Evolutionary conservation across 331 rosid genomes (phyloP).

Genomic region (Arachis monticola): DNA sequence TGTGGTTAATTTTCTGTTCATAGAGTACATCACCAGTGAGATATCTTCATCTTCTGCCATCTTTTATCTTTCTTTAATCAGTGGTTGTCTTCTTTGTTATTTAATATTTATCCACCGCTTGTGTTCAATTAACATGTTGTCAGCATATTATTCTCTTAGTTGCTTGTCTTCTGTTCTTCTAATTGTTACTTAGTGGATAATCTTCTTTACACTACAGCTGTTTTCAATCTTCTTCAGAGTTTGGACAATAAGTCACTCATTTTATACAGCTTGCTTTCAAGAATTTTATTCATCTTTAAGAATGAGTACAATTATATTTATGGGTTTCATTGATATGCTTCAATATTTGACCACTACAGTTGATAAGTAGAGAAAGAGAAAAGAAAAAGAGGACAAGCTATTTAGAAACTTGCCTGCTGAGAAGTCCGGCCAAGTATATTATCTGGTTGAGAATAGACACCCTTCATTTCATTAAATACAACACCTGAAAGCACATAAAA

Average conservation of each 20-base stretch:
- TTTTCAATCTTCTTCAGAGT: not conserved
- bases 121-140: not conserved
- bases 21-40: not conserved
- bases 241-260: not conserved
- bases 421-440: constrained; percentile 80
- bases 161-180: not conserved
- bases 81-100: not conserved
- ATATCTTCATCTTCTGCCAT: not conserved
- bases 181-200: not conserved
- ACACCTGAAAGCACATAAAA: constrained; percentile 68
- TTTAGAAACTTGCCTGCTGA: constrained; percentile 78
- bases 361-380: constrained; percentile 7
- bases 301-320: not conserved
- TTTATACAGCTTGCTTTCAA: not conserved
- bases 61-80: not conserved
- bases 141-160: not conserved
- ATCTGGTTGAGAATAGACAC: constrained; percentile 98
- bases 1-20: not conserved
- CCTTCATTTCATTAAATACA: constrained; percentile 99
- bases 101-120: not conserved
- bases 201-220: not conserved
- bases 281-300: not conserved
- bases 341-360: not conserved
- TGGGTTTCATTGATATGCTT: not conserved
- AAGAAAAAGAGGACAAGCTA: constrained; percentile 5